phyloP scores from a whole-genome alignment of 164 flowering plant species.

The Tetrastigma voinierianum region DNA sequence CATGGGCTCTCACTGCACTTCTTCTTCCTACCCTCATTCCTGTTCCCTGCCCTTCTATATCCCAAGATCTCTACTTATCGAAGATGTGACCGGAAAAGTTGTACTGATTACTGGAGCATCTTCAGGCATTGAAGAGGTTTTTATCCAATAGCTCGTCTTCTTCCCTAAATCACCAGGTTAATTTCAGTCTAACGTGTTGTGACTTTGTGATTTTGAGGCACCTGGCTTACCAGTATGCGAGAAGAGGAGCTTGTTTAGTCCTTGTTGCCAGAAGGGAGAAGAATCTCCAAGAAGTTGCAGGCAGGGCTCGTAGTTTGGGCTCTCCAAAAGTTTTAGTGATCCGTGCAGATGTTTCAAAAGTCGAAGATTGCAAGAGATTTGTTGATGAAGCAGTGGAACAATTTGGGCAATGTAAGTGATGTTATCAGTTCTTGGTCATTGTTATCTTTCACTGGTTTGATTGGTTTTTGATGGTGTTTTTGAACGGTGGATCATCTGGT shows the following conservation, averaged over 20 bases:
- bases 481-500: conserved; percentile 76
- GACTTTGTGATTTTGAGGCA: conserved; percentile 21
- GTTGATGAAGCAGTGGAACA: conserved; percentile 40
- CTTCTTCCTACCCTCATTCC: conserved; percentile 16
- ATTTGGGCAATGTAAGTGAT: conserved; percentile 52
- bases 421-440: too few species aligned
- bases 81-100: conserved; percentile 36
- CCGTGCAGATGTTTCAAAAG: conserved; percentile 54
- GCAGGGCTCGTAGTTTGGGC: conserved; percentile 37
- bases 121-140: conserved; percentile 40
- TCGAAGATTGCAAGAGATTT: conserved; percentile 41
- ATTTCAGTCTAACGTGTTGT: too few species aligned
- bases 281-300: conserved; percentile 38
- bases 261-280: conserved; percentile 58
- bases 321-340: conserved; percentile 51
- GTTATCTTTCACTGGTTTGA: background rate
- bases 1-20: conserved; percentile 1
- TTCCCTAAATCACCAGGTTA: background rate
- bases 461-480: background rate
- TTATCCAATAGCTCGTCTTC: background rate
- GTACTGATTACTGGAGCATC: conserved; percentile 45
- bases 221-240: conserved; percentile 66
- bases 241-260: conserved; percentile 47
- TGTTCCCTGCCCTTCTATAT: conserved; percentile 2
- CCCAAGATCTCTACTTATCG: conserved; percentile 12